phyloP scores from a whole-genome alignment of 495 filamentous ascomycete species.

The Penicillium goetzii region DNA sequence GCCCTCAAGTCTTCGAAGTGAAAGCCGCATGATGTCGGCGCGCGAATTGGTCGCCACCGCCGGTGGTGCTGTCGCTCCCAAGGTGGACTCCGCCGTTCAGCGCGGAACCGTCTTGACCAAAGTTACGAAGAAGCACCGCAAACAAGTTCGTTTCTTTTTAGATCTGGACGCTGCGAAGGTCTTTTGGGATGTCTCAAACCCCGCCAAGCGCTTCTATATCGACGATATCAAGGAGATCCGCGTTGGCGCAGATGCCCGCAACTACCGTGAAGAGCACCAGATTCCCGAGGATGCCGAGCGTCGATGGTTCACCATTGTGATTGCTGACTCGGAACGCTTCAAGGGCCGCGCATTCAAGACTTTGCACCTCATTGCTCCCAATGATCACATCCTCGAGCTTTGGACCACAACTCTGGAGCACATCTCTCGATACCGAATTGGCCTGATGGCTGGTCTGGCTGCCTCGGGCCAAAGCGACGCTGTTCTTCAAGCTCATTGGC shows the following conservation, averaged over 20 bases:
- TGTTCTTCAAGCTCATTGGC: conserved; percentile 80
- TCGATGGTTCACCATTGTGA: conserved; percentile 87
- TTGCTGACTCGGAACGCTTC: conserved; percentile 67
- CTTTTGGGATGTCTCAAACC: conserved; percentile 79
- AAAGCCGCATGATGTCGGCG: conserved; percentile 36
- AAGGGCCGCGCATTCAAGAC: conserved; percentile 73
- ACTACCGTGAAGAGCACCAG: conserved; percentile 84
- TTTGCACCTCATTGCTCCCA: conserved; percentile 79
- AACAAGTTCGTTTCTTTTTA: conserved; percentile 73
- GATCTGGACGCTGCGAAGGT: conserved; percentile 83
- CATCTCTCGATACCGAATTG: conserved; percentile 79
- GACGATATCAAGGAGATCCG: conserved; percentile 93
- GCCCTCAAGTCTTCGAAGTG: conserved; percentile 44
- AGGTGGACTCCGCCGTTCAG: conserved; percentile 70
- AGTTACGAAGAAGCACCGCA: conserved; percentile 78
- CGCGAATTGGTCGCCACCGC: conserved; percentile 30
- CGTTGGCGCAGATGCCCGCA: conserved; percentile 79
- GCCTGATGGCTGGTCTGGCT: conserved; percentile 84
- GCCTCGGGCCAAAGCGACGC: conserved; percentile 74
- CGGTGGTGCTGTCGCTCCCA: conserved; percentile 60
- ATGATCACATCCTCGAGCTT: conserved; percentile 65
- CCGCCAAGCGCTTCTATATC: conserved; percentile 83
- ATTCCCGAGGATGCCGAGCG: conserved; percentile 63
- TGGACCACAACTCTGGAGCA: conserved; percentile 83
- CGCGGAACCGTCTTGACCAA: conserved; percentile 78